Conservation (phyloP, 192 early-diverging fungal species). For the Gigaspora rosea region DNA sequence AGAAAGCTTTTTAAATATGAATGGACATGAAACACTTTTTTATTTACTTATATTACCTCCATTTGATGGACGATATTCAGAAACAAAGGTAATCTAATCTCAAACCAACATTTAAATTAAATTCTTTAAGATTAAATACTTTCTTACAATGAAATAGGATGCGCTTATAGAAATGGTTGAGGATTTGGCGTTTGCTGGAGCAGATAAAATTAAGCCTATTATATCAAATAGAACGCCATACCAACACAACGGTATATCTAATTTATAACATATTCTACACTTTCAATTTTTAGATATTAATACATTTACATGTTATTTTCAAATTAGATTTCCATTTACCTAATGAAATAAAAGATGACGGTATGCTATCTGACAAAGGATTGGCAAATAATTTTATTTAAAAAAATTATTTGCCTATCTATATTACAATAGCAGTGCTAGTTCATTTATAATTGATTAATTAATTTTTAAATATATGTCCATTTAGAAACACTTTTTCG, state of each 20-base stretch:
- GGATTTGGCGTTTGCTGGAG: constrained; percentile 53
- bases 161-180: constrained; percentile 47
- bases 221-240: constrained; percentile 51
- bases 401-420: background rate
- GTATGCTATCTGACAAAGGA: constrained; percentile 16
- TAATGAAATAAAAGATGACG: constrained; percentile 41
- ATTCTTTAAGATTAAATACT: constrained; percentile 19
- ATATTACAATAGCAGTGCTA: background rate
- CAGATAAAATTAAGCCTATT: constrained; percentile 41
- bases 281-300: background rate
- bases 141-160: constrained; percentile 33
- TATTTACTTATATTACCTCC: constrained; percentile 45
- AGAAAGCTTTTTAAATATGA: constrained; percentile 46
- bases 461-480: background rate
- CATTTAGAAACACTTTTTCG: constrained; percentile 48
- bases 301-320: background rate
- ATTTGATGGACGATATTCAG: constrained; percentile 44
- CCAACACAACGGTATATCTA: constrained; percentile 54
- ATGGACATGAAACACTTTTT: constrained; percentile 49
- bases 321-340: constrained; percentile 52
- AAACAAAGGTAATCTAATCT: constrained; percentile 43
- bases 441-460: background rate
- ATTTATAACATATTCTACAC: background rate
- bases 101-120: background rate
- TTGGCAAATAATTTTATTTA: background rate